Base-by-base conservation (phyloP, 805 yeast species). In the Cyberlindnera americana region DNA sequence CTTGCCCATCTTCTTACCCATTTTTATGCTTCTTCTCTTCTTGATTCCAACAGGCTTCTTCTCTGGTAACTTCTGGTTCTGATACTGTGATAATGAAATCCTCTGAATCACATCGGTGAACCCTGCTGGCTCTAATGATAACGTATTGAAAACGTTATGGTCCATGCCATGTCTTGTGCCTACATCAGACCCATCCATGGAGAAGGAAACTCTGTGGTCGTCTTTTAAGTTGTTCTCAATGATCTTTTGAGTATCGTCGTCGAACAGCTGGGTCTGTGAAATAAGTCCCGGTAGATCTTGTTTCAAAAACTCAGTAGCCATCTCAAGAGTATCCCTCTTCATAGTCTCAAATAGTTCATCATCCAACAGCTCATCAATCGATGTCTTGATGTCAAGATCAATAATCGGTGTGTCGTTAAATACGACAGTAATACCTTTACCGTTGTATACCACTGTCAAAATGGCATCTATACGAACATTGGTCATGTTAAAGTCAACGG, bases 311-410 rank as follows among this genome's bases (percentile, higher is more conserved):
- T 43, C 52, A 2, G 37, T 33, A 11, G 52, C 48, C 45, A 55
- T 37, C 3, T 27, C 18, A 27, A 55, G 29, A 2, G 54, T 38
- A 25, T 56, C 59, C 4, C 16, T 15, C 35, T 53, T 54, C 18
- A 56, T 39, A 12, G 46, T 37, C 9, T 43, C 41, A 14, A 54
- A 47, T 9, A 49, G 25, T 1, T 52, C 57, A 5, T 54, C 53
- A 37, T 56, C 59, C 31, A 55, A 19, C 8, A 56, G 35, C 31
- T 54, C 57, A 41, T 56, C 61, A 13, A 56, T 48, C 0, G 59
- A 45, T 5, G 57, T 56, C 31, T 45, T 35, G 24, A 56, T 35
- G 15, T 51, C 40, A 29, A 56, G 36, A n/a, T 52, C 53, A 6
- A 56, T 35, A 12, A 38, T 22, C 1, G 59, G 58, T 6, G 52